A percentile compares a stretch with the other conserved stretches of the same genome.
Conservation (phyloP, 2,329 filamentous ascomycete genomes). For the Colletotrichum sp. region DNA sequence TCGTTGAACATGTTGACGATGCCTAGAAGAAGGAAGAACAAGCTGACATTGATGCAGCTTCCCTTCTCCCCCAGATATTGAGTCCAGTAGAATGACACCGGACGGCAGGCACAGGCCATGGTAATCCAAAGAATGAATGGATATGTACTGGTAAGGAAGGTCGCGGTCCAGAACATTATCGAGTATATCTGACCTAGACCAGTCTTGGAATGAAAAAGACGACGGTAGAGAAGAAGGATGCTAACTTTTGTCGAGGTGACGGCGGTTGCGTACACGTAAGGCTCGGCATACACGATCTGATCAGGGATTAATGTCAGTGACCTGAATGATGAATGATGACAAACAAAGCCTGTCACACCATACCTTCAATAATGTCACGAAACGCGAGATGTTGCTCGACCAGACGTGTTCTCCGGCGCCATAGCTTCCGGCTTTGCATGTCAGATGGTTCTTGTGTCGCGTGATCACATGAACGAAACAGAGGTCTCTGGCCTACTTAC, state of each 20-base stretch:
- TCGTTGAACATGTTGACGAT: conserved; percentile 17
- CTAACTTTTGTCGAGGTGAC: conserved; percentile 12
- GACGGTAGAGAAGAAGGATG: conserved; percentile 13
- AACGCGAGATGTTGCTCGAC: neutral
- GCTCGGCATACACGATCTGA: conserved; percentile 14
- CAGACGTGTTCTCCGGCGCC: neutral
- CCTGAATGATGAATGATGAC: neutral
- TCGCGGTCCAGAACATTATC: neutral
- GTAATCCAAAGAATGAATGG: conserved; percentile 11
- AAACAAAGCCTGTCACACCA: neutral
- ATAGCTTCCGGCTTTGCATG: neutral
- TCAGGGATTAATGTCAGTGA: neutral
- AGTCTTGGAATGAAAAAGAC: neutral
- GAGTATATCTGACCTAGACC: neutral
- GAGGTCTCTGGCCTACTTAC: neutral
- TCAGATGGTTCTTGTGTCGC: neutral
- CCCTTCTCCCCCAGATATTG: neutral
- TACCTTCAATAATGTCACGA: neutral
- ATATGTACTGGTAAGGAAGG: neutral
- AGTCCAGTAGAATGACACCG: conserved; percentile 3
- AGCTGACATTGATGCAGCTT: neutral
- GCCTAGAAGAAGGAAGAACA: neutral
- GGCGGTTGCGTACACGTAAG: conserved; percentile 11
- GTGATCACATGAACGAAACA: neutral
- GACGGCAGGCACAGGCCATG: conserved; percentile 4